phyloP scores from a whole-genome alignment of 345 rosid genomes.

The Atalantia buxifolia region DNA sequence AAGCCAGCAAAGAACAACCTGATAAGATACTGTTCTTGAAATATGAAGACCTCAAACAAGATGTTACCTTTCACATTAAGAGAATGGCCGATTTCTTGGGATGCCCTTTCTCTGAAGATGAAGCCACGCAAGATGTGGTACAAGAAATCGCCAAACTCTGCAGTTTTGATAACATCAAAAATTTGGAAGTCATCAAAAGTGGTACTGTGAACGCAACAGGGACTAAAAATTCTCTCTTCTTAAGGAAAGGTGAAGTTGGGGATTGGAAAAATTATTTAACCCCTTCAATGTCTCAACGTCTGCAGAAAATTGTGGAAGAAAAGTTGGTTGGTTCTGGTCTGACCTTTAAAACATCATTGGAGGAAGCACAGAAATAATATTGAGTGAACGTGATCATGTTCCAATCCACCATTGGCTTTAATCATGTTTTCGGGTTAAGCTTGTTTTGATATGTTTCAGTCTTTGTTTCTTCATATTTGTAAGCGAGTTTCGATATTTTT shows the following conservation, averaged over 20 bases:
- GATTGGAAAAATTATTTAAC: conserved; percentile 18
- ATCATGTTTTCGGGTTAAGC: no score
- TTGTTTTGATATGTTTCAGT: no score
- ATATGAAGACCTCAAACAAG: not conserved
- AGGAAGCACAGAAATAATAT: no score
- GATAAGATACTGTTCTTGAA: no score
- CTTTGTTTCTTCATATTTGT: no score
- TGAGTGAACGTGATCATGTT: no score
- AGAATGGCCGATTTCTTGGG: conserved; percentile 32
- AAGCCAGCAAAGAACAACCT: no score
- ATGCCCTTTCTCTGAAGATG: conserved; percentile 18
- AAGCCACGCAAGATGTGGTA: conserved; percentile 17
- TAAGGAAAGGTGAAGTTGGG: conserved; percentile 41
- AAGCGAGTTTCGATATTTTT: no score
- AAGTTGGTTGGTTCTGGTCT: conserved; percentile 24
- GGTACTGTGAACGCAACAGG: conserved; percentile 24
- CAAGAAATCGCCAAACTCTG: conserved; percentile 27
- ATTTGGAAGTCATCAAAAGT: conserved; percentile 22
- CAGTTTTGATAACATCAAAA: conserved; percentile 23
- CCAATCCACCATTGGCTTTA: no score
- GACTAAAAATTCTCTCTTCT: conserved; percentile 20
- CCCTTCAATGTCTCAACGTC: conserved; percentile 28
- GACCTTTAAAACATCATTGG: not conserved
- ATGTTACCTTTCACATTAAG: conserved; percentile 10
- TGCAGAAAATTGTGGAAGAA: conserved; percentile 24